phyloP scores from a whole-genome alignment of 768 basidiomycete species.

The Mycena rebaudengoi region DNA sequence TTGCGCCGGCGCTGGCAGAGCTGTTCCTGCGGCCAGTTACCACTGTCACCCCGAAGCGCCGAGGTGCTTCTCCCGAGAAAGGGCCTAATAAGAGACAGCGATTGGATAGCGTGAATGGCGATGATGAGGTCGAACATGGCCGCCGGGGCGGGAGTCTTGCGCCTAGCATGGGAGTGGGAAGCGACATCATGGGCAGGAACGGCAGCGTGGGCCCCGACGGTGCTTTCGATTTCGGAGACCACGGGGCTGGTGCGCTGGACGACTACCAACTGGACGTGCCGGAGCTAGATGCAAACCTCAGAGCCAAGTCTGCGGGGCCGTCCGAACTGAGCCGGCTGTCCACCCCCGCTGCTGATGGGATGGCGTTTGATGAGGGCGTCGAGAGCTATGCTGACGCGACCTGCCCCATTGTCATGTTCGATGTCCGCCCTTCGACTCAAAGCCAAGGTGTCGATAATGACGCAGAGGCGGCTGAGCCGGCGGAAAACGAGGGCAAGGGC shows the following conservation, averaged over 20 bases:
- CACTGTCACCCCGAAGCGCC: conserved; percentile 63
- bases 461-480: conserved; percentile 43
- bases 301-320: conserved; percentile 58
- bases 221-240: conserved; percentile 70
- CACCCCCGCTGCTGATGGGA: conserved; percentile 68
- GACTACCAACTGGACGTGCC: conserved; percentile 80
- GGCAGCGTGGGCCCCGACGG: conserved; percentile 62
- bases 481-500: conserved; percentile 68
- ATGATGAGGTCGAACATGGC: conserved; percentile 75
- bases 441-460: conserved; percentile 55
- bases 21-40: conserved; percentile 84
- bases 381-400: conserved; percentile 72
- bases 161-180: conserved; percentile 65
- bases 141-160: conserved; percentile 74
- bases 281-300: conserved; percentile 52
- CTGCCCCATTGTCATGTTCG: conserved; percentile 87
- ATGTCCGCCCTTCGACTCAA: conserved; percentile 64
- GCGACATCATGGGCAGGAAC: conserved; percentile 61
- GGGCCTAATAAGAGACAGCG: conserved; percentile 69
- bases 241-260: conserved; percentile 57
- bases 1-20: conserved; percentile 82
- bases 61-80: conserved; percentile 64
- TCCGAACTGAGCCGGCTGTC: conserved; percentile 71
- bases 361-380: conserved; percentile 63
- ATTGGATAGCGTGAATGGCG: conserved; percentile 61